Evolutionary conservation across 306 rosid species (phyloP), one percentile per base, ranked within the genome.

Genomic region (Pterocarpus santalinus): DNA sequence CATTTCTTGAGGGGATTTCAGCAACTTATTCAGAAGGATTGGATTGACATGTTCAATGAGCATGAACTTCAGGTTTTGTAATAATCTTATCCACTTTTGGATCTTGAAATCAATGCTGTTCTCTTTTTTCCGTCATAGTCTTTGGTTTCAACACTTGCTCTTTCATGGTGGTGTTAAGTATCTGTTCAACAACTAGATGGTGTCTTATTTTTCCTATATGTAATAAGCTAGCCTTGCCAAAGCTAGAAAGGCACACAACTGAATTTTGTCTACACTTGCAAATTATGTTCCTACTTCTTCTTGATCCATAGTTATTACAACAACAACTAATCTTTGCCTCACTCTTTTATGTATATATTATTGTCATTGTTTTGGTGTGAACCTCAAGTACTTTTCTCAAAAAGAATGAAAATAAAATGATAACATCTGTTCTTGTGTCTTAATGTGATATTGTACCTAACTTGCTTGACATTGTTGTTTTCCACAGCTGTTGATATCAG

Each of bases 41-140:
- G 98, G 99, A 95, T 95, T 33, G 97, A 95, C 80, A 91, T 95
- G 98, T 95, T 95, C 65, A 93, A 95, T 73, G 99, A 95, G 88
- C 98, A 95, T 85, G 99, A 95, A 81, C 94, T 95, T 51, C 99
- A 95, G 99, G 99, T 94, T 89, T 65, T 61, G 13, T 71, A 16
- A 39, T 72, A 65, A 17, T 9, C 36, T 30, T 58, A 11, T 58
- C 64, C 64, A 58, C 4, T 58, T 17, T 8, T 8, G 14, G 34
- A 13, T 16, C 47, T 66, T 68, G 51, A 2, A 62, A 55, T 34
- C 22, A n/a, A n/a, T 47, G 79, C 11, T 43, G 11, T 74, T 53
- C 47, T n/a, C 11, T 39, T 56, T 43, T 69, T 14, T 10, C 13
- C 6, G 39, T 28, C 47, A 5, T 55, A 55, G 28, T n/a, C 4